Conservation (phyloP, 129 eudicot genomes). For the Scalesia atractyloides region DNA sequence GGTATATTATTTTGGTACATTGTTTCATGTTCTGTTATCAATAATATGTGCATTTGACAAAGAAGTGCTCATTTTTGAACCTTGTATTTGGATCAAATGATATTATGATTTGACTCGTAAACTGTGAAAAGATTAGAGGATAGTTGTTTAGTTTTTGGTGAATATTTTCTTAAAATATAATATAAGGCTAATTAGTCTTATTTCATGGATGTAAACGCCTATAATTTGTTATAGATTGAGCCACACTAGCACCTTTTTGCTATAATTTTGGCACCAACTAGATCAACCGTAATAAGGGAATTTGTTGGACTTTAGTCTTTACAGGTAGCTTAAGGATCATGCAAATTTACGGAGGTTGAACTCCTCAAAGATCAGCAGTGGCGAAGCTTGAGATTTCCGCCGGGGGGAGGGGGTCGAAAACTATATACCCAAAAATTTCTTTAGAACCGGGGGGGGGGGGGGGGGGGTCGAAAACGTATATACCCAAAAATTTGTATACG, state of each 20-base stretch:
- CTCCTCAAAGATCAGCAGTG: no score
- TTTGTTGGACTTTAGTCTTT: background rate
- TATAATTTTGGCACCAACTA: no score
- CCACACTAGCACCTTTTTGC: background rate
- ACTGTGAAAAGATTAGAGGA: no score
- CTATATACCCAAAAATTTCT: no score
- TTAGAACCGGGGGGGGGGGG: no score
- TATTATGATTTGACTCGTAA: no score
- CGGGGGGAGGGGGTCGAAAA: no score
- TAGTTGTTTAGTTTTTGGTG: background rate
- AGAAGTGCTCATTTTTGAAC: constrained; percentile 14
- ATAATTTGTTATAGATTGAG: background rate
- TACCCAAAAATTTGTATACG: no score
- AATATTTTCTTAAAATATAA: background rate
- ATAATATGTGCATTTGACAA: constrained; percentile 11
- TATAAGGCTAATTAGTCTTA: background rate
- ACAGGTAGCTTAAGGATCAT: no score
- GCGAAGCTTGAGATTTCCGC: no score
- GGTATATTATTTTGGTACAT: background rate
- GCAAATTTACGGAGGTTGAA: background rate
- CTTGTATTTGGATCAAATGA: constrained; percentile 17
- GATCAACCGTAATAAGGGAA: no score
- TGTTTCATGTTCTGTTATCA: constrained; percentile 14
- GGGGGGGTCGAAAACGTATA: no score
- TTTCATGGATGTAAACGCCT: background rate